Evolutionary conservation across 768 basidiomycete genomes (phyloP).

Genomic region (Leucocoprinus leucothites): DNA sequence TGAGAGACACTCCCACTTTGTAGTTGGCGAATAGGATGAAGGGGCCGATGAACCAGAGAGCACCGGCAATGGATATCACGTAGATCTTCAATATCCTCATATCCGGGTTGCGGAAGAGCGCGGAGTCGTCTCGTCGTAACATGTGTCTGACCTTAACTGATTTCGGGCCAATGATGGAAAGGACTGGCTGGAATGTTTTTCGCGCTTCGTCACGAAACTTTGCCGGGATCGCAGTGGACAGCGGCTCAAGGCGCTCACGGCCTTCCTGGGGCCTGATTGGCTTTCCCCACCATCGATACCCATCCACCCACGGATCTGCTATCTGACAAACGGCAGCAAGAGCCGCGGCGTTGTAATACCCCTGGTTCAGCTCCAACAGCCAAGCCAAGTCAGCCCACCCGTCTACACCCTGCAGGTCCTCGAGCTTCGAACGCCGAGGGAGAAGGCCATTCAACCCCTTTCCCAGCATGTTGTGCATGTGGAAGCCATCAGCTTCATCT

Average conservation of each 20-base stretch:
- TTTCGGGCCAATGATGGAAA: slow-evolving; percentile 13
- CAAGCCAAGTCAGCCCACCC: slow-evolving; percentile 24
- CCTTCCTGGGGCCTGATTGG: slow-evolving; percentile 6
- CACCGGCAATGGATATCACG: background rate
- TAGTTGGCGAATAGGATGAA: no score
- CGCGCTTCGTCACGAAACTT: background rate
- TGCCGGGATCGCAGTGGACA: slow-evolving; percentile 6
- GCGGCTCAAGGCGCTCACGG: slow-evolving; percentile 6
- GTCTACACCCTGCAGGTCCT: slow-evolving; percentile 13
- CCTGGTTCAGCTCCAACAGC: slow-evolving; percentile 25
- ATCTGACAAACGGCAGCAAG: slow-evolving; percentile 22
- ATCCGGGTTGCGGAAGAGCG: background rate
- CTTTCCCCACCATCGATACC: no score
- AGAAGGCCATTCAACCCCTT: slow-evolving; percentile 23
- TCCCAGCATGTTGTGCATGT: slow-evolving; percentile 20
- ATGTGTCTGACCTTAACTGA: slow-evolving; percentile 11
- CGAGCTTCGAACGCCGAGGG: slow-evolving; percentile 17
- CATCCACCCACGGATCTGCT: background rate
- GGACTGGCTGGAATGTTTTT: background rate
- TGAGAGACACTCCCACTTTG: background rate
- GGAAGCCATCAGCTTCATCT: slow-evolving; percentile 13
- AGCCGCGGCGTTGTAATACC: slow-evolving; percentile 22
- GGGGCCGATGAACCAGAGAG: no score
- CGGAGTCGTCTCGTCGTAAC: slow-evolving; percentile 1
- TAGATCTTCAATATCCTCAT: slow-evolving; percentile 2